Conservation (phyloP, 495 filamentous ascomycete species). For the Sphaerosporella brunnea region DNA sequence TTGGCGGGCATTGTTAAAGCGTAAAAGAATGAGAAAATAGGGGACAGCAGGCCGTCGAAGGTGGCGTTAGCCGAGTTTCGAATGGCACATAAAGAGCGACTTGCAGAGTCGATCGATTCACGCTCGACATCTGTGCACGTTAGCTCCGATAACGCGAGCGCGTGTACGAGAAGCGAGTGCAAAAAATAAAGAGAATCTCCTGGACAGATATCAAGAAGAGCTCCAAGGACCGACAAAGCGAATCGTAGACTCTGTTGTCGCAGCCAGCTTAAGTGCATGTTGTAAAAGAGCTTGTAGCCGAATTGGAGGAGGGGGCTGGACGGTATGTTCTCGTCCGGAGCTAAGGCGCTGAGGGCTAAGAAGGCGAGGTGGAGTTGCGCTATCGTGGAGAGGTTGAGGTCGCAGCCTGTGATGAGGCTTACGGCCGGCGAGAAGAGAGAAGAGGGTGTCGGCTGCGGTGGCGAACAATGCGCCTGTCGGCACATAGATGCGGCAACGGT, state of each 20-base stretch:
- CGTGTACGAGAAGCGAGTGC: constrained; percentile 85
- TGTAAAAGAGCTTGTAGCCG: constrained; percentile 91
- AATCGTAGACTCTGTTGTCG: constrained; percentile 85
- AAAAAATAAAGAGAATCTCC: no score
- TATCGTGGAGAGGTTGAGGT: constrained; percentile 88
- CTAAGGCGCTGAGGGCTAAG: no score
- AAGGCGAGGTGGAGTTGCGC: constrained; percentile 93
- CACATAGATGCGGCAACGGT: constrained; percentile 32
- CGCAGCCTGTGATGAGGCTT: constrained; percentile 75
- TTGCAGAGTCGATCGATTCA: no score
- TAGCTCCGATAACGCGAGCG: constrained; percentile 88
- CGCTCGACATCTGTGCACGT: constrained; percentile 84
- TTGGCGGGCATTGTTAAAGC: constrained; percentile 65
- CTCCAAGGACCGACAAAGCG: constrained; percentile 61
- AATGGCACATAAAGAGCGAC: no score
- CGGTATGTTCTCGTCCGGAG: constrained; percentile 83
- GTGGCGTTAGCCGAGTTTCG: no score
- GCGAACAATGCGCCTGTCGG: constrained; percentile 37
- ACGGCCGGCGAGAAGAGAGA: constrained; percentile 76
- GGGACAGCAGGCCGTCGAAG: no score
- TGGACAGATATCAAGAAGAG: constrained; percentile 66
- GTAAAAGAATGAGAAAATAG: constrained; percentile 94
- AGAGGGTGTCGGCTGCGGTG: constrained; percentile 44
- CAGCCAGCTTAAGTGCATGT: constrained; percentile 73
- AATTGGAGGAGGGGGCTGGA: constrained; percentile 93